Conservation (phyloP, 345 rosid genomes). For the Pistacia vera region DNA sequence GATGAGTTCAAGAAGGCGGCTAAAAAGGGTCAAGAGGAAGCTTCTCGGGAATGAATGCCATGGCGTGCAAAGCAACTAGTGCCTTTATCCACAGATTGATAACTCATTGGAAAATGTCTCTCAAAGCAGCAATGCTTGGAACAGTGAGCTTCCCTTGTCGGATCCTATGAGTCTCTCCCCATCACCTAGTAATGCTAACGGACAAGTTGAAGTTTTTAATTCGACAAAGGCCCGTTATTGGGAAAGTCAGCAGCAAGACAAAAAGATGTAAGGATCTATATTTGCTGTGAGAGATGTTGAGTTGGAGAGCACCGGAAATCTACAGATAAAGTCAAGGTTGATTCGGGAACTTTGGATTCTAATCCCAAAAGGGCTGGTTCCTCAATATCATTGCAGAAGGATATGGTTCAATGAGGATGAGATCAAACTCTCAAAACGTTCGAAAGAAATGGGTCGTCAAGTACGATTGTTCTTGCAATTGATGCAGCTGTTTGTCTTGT, state of each 20-base stretch:
- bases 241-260: constrained; percentile 68
- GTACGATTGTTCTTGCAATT: constrained; percentile 75
- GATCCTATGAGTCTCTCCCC: constrained; percentile 41
- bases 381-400: constrained; percentile 56
- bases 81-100: constrained; percentile 67
- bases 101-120: constrained; percentile 65
- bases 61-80: constrained; percentile 62
- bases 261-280: constrained; percentile 72
- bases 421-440: constrained; percentile 55
- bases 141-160: constrained; percentile 26
- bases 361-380: constrained; percentile 42
- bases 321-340: constrained; percentile 49
- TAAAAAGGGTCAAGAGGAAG: constrained; percentile 59
- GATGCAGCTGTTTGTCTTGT: constrained; percentile 74
- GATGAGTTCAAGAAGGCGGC: constrained; percentile 71
- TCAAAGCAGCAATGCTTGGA: constrained; percentile 40
- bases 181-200: constrained; percentile 44
- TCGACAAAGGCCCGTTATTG: constrained; percentile 71
- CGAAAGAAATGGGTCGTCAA: constrained; percentile 72
- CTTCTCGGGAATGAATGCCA: constrained; percentile 59
- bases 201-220: constrained; percentile 46
- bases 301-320: constrained; percentile 64
- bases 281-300: constrained; percentile 61
- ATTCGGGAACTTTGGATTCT: constrained; percentile 39
- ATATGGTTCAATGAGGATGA: constrained; percentile 58